Evolutionary conservation across 2,329 filamentous ascomycete genomes (phyloP).

Genomic region (Nigrospora osmanthi): DNA sequence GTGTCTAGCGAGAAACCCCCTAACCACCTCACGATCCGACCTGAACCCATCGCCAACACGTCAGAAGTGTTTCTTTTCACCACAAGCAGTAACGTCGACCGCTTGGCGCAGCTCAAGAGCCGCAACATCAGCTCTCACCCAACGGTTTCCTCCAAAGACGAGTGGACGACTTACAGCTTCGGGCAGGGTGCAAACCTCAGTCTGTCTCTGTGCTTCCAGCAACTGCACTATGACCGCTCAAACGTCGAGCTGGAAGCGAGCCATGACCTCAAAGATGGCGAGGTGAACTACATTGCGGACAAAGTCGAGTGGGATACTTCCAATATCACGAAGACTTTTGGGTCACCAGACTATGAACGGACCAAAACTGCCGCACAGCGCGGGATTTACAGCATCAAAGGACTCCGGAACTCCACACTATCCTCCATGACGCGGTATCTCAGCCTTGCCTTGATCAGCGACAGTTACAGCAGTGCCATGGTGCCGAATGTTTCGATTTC

Average conservation of each 20-base stretch:
- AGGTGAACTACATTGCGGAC: not conserved
- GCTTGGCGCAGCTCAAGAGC: too few species aligned
- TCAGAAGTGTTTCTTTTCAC: not conserved
- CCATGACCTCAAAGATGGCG: not conserved
- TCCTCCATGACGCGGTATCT: not conserved
- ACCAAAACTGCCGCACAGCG: not conserved
- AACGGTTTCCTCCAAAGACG: not conserved
- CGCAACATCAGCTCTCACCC: not conserved
- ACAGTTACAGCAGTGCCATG: not conserved
- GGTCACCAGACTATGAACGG: not conserved
- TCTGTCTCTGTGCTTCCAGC: not conserved
- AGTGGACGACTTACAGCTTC: not conserved
- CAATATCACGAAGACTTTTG: not conserved
- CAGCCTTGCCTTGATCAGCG: not conserved
- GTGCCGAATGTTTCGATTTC: not conserved
- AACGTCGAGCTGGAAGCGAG: not conserved
- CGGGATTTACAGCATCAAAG: not conserved
- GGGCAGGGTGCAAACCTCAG: not conserved
- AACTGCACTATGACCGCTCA: not conserved
- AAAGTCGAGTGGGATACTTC: not conserved
- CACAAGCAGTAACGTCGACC: not conserved
- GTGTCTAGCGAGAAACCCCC: not conserved
- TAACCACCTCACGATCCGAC: not conserved
- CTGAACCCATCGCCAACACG: not conserved
- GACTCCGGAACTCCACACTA: not conserved